Evolutionary conservation across 805 yeast species (phyloP), one percentile per base, ranked within the genome.

Genomic region (Torulaspora indica): DNA sequence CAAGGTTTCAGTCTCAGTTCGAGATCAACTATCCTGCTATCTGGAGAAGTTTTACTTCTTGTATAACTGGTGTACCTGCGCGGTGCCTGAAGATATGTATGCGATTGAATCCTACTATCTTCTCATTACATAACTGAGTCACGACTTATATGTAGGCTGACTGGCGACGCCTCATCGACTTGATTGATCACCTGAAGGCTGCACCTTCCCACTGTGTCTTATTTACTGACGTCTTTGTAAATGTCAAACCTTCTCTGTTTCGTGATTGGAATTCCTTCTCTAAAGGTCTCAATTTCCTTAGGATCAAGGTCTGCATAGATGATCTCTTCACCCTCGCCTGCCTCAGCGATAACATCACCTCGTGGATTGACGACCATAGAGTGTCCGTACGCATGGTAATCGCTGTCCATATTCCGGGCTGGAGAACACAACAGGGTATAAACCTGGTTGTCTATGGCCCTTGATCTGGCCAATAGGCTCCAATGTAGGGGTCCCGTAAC

Each of bases 361-460:
- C 68, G 68, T 15, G 87, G 87, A 57, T 77, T 78, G 35, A 76
- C 82, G 3, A 81, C 78, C 58, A 81, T 58, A 0, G 82, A 77
- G 55, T 81, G 87, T 1, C 87, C 87, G 55, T 78, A 81, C 0
- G 85, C 81, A 51, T 79, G 83, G 56, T 81, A 81, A 7, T 73
- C 75, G 12, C 61, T 54, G 8, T 74, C 75, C 41, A 72, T 67
- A 60, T 87, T 88, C 57, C 97, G 76, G 2, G 96, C 90, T 3
- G 96, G 96, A 6, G 96, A 86, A 52, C 96, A 88, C 52, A 87
- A 67, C 29, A 91, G 72, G 3, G 85, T 83, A 50, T 78, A 85
- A 12, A 78, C 63, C 61, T 83, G 84, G 57, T 82, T 85, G 61
- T 85, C 95, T 10, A 85, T 78, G 3, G 91, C 85, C 49, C 93